These are phyloP conservation scores for Suillus alpinus DNA, from an alignment of 768 basidiomycete species.

Conservation along the genomic window DNA sequence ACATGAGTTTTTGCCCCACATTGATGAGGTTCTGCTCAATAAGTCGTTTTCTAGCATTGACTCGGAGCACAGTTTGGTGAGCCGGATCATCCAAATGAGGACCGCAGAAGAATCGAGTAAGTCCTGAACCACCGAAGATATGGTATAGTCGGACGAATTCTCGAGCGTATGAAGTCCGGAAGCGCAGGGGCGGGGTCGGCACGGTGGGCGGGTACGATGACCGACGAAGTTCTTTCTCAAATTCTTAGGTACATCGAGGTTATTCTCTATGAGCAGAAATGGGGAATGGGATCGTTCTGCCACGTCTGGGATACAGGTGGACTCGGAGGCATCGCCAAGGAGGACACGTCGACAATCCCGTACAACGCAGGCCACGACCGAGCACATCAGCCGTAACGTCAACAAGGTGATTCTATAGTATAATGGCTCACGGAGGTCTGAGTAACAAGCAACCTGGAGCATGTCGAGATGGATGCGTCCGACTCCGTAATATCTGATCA, in stretches of 20 bases:
- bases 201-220: constrained; percentile 51
- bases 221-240: constrained; percentile 50
- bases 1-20: constrained; percentile 45
- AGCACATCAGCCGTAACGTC: neutral
- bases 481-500: neutral
- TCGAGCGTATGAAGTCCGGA: neutral
- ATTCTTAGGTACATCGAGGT: constrained; percentile 69
- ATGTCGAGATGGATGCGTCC: constrained; percentile 1
- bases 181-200: constrained; percentile 24
- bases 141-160: constrained; percentile 6
- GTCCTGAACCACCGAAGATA: constrained; percentile 12
- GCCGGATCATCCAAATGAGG: constrained; percentile 63
- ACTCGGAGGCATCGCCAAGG: constrained; percentile 53
- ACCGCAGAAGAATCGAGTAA: constrained; percentile 39
- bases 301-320: constrained; percentile 41
- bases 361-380: constrained; percentile 2
- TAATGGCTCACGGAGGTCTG: constrained; percentile 24
- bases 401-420: neutral
- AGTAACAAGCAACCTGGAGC: constrained; percentile 19
- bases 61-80: constrained; percentile 64
- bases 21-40: constrained; percentile 36
- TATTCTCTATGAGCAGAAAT: constrained; percentile 53
- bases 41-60: constrained; percentile 58
- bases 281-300: constrained; percentile 35
- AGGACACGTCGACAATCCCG: constrained; percentile 62